Evolutionary conservation across 1,284 basidiomycete genomes (phyloP).

Genomic region (Cystobasidium sp.): DNA sequence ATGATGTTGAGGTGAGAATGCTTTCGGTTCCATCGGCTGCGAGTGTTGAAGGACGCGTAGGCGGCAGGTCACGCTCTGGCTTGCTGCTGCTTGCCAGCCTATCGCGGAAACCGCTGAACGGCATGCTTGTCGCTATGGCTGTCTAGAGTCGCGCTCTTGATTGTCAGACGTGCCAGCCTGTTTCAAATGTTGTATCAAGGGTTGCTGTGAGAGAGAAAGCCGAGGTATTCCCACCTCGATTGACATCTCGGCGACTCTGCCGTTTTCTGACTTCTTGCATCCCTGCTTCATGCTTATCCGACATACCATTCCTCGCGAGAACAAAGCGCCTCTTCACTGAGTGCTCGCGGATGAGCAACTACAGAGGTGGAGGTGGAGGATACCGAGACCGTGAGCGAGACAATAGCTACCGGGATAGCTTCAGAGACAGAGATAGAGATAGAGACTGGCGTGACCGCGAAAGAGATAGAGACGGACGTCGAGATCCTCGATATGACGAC

Average conservation of each 20-base stretch:
- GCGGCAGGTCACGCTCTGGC: not conserved
- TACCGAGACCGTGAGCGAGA: constrained; percentile 26
- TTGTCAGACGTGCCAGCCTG: not conserved
- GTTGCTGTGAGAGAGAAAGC: too few relatives aligned
- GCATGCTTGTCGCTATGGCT: not conserved
- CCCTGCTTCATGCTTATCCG: constrained; percentile 1
- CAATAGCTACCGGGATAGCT: constrained; percentile 11
- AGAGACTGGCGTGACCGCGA: constrained; percentile 35
- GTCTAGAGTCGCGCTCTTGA: not conserved
- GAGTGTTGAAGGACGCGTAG: not conserved
- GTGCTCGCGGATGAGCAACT: constrained; percentile 22
- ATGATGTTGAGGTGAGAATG: not conserved
- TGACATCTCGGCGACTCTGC: not conserved
- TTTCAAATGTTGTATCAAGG: too few relatives aligned
- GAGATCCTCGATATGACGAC: constrained; percentile 22
- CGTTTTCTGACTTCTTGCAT: not conserved
- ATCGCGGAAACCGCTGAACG: constrained; percentile 13
- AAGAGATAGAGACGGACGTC: constrained; percentile 25
- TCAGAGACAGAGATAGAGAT: constrained; percentile 29
- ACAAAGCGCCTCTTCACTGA: constrained; percentile 4
- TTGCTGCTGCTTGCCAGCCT: constrained; percentile 20
- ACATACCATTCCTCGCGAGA: not conserved
- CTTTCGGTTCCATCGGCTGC: not conserved
- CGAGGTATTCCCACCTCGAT: too few relatives aligned
- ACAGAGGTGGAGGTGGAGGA: constrained; percentile 12